phyloP scores from a whole-genome alignment of 352 stramenopile species.

The Hyaloperonospora arabidopsidis region DNA sequence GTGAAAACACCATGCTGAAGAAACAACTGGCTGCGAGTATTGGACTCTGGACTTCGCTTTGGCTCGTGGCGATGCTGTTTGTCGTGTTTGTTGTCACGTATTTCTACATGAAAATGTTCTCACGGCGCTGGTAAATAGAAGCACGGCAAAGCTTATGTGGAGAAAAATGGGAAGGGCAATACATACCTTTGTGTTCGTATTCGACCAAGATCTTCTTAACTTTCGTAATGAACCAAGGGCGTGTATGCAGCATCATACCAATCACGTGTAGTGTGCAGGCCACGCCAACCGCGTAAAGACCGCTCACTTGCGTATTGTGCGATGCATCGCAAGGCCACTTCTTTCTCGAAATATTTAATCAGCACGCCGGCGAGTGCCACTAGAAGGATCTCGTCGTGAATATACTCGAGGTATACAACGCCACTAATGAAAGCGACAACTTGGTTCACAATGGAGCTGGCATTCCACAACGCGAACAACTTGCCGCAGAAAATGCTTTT shows the following conservation, averaged over 20 bases:
- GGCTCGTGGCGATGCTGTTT: conserved; percentile 50
- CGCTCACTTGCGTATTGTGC: conserved; percentile 69
- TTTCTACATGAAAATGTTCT: conserved; percentile 79
- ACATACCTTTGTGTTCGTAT: neutral
- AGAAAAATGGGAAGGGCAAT: neutral
- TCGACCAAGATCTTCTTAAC: conserved; percentile 15
- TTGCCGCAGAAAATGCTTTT: conserved; percentile 77
- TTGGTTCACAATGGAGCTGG: conserved; percentile 63
- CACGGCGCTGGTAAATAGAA: conserved; percentile 34
- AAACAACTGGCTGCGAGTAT: conserved; percentile 64
- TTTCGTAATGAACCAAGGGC: conserved; percentile 65
- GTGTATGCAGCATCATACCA: conserved; percentile 84
- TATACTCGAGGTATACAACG: conserved; percentile 48
- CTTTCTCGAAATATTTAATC: conserved; percentile 69
- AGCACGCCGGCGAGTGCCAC: conserved; percentile 41
- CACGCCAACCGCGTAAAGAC: conserved; percentile 59
- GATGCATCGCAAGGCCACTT: conserved; percentile 58
- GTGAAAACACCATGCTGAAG: conserved; percentile 55
- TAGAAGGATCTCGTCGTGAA: conserved; percentile 67
- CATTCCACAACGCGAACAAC: conserved; percentile 62
- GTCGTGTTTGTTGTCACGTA: conserved; percentile 63
- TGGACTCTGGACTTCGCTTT: conserved; percentile 67
- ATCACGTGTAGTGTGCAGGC: conserved; percentile 75
- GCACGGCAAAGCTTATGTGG: neutral
- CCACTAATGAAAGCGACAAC: conserved; percentile 50